A percentile compares a stretch with the other conserved stretches of the same genome.
These are phyloP conservation scores for Rosa chinensis DNA, from an alignment of 306 rosid species.

Conservation along the genomic window DNA sequence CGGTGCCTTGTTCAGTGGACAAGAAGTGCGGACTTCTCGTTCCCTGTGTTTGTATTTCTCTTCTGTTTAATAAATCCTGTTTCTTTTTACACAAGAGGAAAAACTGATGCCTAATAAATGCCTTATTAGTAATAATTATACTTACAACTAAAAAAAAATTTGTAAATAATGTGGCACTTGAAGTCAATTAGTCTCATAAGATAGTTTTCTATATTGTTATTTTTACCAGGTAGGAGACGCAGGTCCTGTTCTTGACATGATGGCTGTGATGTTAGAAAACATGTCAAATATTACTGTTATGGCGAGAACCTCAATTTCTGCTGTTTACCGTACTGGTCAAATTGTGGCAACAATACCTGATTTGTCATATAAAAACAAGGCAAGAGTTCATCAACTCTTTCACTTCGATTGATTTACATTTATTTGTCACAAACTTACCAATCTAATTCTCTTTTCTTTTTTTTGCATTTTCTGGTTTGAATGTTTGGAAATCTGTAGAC, in stretches of 20 bases:
- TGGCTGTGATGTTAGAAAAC: conserved; percentile 36
- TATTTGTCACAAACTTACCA: neutral
- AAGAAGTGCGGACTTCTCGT: neutral
- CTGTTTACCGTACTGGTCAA: conserved; percentile 48
- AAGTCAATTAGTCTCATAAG: neutral
- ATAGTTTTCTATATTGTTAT: neutral
- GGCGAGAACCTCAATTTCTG: conserved; percentile 38
- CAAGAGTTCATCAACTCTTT: conserved; percentile 24
- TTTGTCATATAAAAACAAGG: conserved; percentile 44
- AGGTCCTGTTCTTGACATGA: conserved; percentile 33
- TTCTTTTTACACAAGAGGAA: neutral
- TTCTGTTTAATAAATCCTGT: neutral
- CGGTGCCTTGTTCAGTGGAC: neutral
- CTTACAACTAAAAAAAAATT: neutral
- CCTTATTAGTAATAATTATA: neutral
- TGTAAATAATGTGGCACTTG: neutral
- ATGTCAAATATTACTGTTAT: conserved; percentile 23
- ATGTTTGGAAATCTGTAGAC: conserved; percentile 26
- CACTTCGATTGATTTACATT: neutral
- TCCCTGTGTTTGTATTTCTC: neutral
- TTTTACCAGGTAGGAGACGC: conserved; percentile 27
- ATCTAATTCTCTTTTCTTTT: neutral
- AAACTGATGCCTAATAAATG: no score
- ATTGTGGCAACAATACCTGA: conserved; percentile 43
- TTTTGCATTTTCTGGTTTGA: neutral